Evolutionary conservation across 2,329 filamentous ascomycete genomes (phyloP).

Genomic region (Arthrinium puccinioides): DNA sequence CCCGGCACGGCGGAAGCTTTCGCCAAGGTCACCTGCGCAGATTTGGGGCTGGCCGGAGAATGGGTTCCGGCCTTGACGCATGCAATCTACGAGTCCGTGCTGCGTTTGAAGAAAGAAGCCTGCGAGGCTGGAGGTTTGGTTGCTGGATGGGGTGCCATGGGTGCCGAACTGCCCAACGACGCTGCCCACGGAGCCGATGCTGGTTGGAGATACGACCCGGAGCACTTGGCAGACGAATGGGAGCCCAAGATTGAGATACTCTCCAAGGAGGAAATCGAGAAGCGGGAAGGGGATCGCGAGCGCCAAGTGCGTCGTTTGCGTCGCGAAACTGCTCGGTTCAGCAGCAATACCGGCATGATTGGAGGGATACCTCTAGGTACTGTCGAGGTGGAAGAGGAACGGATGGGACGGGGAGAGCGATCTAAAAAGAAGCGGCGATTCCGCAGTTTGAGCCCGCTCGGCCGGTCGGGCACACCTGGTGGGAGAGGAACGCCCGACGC

Average conservation of each 20-base stretch:
- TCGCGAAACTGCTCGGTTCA: constrained; percentile 87
- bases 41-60: constrained; percentile 81
- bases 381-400: constrained; percentile 60
- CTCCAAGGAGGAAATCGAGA: constrained; percentile 95
- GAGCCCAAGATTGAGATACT: constrained; percentile 75
- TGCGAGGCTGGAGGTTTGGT: constrained; percentile 87
- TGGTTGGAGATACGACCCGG: constrained; percentile 93
- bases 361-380: constrained; percentile 61
- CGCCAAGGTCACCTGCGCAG: constrained; percentile 85
- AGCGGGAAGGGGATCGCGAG: constrained; percentile 89
- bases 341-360: constrained; percentile 74
- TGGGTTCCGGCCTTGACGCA: constrained; percentile 94
- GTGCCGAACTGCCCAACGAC: constrained; percentile 77
- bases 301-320: constrained; percentile 79
- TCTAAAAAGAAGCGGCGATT: constrained; percentile 95
- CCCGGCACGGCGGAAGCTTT: constrained; percentile 89
- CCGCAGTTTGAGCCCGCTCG: constrained; percentile 76
- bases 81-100: constrained; percentile 90
- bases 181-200: constrained; percentile 75
- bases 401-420: constrained; percentile 84
- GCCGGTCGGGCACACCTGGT: constrained; percentile 58
- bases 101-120: constrained; percentile 91
- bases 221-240: constrained; percentile 79
- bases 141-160: constrained; percentile 60
- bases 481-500: constrained; percentile 76